Base-by-base conservation (phyloP, 768 basidiomycete genomes). In the Polyporus arcularius region DNA sequence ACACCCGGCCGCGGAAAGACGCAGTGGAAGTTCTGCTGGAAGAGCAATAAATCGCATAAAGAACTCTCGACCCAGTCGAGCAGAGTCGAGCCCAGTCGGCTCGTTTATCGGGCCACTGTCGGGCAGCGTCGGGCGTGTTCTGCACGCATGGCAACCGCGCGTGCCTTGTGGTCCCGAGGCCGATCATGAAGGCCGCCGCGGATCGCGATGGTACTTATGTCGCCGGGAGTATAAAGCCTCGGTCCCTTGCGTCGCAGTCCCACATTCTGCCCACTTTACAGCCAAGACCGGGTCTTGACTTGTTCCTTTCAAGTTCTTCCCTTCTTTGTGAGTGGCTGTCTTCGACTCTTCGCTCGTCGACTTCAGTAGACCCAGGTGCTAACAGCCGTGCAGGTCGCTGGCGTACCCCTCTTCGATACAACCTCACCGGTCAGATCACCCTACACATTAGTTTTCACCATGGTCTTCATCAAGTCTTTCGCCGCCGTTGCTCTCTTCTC, bases 271-370 rank as follows among this genome's bases (percentile, higher is more conserved):
- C 53, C 45, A 53, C 50, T 67, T 58, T 55, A 42, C 69, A 72
- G 74, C 72, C 81, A 82, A 81, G 81, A 80, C 82, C 75, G 82
- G 80, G 78, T 82, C 79, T 81, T 81, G 79, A 75, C 68, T 69
- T 45, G 57, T 68, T 62, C 53, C 40, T 66, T 68, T 68, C 68
- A 63, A 68, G 67, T 70, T 73, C 70, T 67, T 72, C 68, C 6
- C 21, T 48, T 18, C 61, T 41, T 61, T 55, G 54, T 61, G 52
- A 40, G 73, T 26, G 21, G 21, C 21, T 26, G 21, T 77, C 53
- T 28, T 70, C 72, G 18, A 26, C 21, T 14, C 14, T 46, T 43
- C 10, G 31, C 49, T 15, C 7, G 53, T 4, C 32, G 4, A 4
- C 38, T 21, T 10, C 4, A 30, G 15, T 10, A 12, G 9, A 9